Percentiles rank a stretch among this genome's conserved stretches.
These are phyloP conservation scores for Aspergillus ruber DNA, from an alignment of 2,329 filamentous ascomycete species.

Conservation along the genomic window DNA sequence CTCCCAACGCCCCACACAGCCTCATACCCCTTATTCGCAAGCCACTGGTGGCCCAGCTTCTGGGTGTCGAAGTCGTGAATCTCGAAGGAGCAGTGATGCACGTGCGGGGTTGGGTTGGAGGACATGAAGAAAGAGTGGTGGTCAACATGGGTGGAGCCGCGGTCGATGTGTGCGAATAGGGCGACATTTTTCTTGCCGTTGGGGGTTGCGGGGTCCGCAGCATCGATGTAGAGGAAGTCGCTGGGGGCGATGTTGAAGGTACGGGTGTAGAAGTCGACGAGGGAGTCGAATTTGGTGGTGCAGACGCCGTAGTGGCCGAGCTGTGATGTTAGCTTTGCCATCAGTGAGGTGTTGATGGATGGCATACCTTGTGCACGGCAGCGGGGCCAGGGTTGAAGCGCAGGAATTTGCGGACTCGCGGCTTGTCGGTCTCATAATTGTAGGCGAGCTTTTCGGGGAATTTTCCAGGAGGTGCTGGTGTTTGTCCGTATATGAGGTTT, in stretches of 20 bases:
- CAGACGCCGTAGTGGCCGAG: slow-evolving; percentile 26
- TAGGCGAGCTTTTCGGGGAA: slow-evolving; percentile 16
- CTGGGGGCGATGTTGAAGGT: slow-evolving; percentile 26
- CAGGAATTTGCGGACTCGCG: slow-evolving; percentile 22
- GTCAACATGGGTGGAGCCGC: slow-evolving; percentile 41
- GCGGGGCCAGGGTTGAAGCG: slow-evolving; percentile 25
- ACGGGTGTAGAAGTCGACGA: slow-evolving; percentile 23
- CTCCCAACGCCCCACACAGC: slow-evolving; percentile 16
- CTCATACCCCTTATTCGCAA: slow-evolving; percentile 40
- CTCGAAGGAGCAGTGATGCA: slow-evolving; percentile 48
- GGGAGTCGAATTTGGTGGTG: slow-evolving; percentile 17
- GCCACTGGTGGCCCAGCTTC: slow-evolving; percentile 47
- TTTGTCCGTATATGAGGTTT: slow-evolving; percentile 36
- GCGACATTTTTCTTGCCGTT: slow-evolving; percentile 25
- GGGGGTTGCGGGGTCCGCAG: slow-evolving; percentile 1
- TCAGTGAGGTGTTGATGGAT: too few relatives aligned
- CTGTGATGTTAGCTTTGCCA: not conserved
- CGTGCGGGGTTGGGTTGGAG: slow-evolving; percentile 28
- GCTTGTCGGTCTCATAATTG: slow-evolving; percentile 24
- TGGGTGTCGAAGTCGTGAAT: slow-evolving; percentile 50
- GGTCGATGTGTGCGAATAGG: slow-evolving; percentile 47
- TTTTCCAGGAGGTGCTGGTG: slow-evolving; percentile 11
- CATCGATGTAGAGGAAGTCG: slow-evolving; percentile 24
- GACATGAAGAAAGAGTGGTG: slow-evolving; percentile 50
- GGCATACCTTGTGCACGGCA: slow-evolving; percentile 26